phyloP scores from a whole-genome alignment of 306 rosid genomes.

The Senna siamea region DNA sequence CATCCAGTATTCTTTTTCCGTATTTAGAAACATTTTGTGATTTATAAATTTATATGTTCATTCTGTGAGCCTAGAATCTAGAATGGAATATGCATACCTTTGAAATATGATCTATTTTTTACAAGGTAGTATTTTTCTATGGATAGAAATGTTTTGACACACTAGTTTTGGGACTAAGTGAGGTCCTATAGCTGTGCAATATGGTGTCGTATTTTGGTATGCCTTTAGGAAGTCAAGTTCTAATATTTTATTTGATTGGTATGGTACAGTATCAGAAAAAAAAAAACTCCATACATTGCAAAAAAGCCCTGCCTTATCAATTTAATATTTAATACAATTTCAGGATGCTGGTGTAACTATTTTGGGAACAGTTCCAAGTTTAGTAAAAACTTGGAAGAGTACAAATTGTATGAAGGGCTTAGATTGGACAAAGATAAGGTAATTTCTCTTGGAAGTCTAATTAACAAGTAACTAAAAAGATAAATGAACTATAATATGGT shows the following conservation, averaged over 20 bases:
- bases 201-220: neutral
- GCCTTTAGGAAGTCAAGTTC: neutral
- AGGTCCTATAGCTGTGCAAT: neutral
- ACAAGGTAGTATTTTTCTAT: too few relatives aligned
- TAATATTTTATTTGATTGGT: neutral
- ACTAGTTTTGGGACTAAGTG: neutral
- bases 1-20: neutral
- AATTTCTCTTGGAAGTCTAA: conserved; percentile 33
- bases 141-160: too few relatives aligned
- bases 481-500: conserved; percentile 36
- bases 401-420: conserved; percentile 80
- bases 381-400: conserved; percentile 87
- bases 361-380: conserved; percentile 95
- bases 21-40: neutral
- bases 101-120: neutral
- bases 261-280: neutral
- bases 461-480: conserved; percentile 8
- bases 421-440: conserved; percentile 91
- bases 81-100: neutral
- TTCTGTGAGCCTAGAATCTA: too few relatives aligned
- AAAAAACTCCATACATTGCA: conserved; percentile 1
- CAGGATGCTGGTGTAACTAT: conserved; percentile 89
- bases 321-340: conserved; percentile 10
- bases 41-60: neutral
- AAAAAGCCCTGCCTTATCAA: conserved; percentile 18